phyloP scores from a whole-genome alignment of 2,329 filamentous ascomycete species.

The Colletotrichum horii region DNA sequence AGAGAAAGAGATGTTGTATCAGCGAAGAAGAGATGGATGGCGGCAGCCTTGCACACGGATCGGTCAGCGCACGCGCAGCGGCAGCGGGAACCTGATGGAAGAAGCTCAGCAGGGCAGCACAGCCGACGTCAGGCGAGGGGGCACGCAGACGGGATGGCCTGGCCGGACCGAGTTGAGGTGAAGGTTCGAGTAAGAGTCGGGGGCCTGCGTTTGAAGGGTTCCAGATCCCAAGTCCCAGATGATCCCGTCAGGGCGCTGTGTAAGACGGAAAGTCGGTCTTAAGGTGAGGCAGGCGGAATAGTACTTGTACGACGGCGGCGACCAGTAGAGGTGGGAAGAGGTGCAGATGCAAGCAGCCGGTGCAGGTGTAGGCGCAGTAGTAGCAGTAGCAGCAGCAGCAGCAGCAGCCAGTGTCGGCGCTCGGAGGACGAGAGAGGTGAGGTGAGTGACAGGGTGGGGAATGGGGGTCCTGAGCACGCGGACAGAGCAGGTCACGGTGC shows the following conservation, averaged over 20 bases:
- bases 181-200: background rate
- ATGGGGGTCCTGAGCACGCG: conserved; percentile 18
- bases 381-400: background rate
- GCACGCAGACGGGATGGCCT: background rate
- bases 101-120: background rate
- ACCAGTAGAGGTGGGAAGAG: background rate
- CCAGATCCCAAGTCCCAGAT: background rate
- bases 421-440: background rate
- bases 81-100: background rate
- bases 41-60: conserved; percentile 10
- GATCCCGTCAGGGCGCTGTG: background rate
- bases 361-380: background rate
- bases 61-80: conserved; percentile 6
- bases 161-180: background rate
- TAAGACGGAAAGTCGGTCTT: background rate
- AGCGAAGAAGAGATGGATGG: background rate
- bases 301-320: background rate
- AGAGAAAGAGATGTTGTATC: background rate
- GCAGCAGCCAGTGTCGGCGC: conserved; percentile 2
- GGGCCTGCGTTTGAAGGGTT: background rate
- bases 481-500: conserved; percentile 9
- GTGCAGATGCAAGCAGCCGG: background rate
- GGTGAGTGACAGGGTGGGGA: background rate
- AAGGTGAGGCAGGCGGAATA: background rate
- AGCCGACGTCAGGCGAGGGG: conserved; percentile 8